Evolutionary conservation across 257 asterid species (phyloP).

Genomic region (Ilex asprella): DNA sequence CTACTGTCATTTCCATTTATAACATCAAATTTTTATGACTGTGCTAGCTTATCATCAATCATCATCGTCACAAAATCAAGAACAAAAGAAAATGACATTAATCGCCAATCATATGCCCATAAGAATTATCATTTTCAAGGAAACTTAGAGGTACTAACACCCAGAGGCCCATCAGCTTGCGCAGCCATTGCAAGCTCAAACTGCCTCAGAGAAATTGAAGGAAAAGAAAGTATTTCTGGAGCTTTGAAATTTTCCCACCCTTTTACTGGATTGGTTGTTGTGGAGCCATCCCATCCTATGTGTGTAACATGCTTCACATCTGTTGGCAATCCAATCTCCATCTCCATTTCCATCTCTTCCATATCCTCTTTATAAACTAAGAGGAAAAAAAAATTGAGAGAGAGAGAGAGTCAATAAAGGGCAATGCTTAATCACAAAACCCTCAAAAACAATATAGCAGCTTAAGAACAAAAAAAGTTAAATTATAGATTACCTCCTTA

Average conservation of each 20-base stretch:
- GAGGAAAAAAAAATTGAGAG: background rate
- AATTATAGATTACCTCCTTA: too few species aligned
- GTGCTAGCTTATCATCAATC: too few species aligned
- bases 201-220: conserved; percentile 45
- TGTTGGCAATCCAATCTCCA: conserved; percentile 42
- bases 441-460: too few species aligned
- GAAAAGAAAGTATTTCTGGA: conserved; percentile 30
- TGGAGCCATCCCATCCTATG: conserved; percentile 35
- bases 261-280: conserved; percentile 28
- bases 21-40: too few species aligned
- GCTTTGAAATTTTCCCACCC: conserved; percentile 34
- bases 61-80: too few species aligned
- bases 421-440: too few species aligned
- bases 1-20: too few species aligned
- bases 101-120: too few species aligned
- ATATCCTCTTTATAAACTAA: conserved; percentile 17
- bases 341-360: conserved; percentile 20
- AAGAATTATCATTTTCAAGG: background rate
- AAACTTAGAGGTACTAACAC: background rate
- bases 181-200: conserved; percentile 58
- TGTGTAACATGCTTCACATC: conserved; percentile 41
- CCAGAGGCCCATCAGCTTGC: conserved; percentile 25
- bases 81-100: too few species aligned
- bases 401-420: background rate
- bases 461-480: too few species aligned